phyloP scores from a whole-genome alignment of 306 rosid species.

The Nissolia schottii region DNA sequence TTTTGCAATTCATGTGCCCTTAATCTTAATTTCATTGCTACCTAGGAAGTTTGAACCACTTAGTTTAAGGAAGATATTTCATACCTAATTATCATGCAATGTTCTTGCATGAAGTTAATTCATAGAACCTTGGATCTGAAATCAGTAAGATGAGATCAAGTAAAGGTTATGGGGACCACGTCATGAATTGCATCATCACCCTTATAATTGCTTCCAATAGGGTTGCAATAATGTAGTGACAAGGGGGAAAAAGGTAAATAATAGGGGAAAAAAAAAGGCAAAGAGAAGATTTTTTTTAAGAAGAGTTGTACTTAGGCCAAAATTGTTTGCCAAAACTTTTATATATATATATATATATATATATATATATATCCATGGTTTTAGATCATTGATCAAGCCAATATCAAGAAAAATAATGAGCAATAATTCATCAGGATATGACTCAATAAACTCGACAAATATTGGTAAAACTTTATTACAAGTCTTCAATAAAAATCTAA shows the following conservation, averaged over 20 bases:
- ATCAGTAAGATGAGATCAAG: slow-evolving; percentile 17
- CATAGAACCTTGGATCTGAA: neutral
- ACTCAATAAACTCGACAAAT: too few species aligned
- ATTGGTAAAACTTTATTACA: too few species aligned
- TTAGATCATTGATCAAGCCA: too few species aligned
- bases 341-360: too few species aligned
- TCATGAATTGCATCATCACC: slow-evolving; percentile 37
- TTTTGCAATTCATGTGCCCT: neutral
- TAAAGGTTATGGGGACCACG: slow-evolving; percentile 31
- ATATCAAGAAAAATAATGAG: too few species aligned
- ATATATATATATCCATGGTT: too few species aligned
- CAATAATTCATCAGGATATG: too few species aligned
- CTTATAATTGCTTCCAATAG: slow-evolving; percentile 30
- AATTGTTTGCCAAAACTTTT: too few species aligned
- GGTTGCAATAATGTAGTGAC: slow-evolving; percentile 29
- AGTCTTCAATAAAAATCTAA: too few species aligned
- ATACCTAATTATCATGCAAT: neutral
- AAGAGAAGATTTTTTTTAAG: slow-evolving; percentile 6
- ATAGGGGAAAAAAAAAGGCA: neutral
- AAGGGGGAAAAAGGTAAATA: slow-evolving; percentile 19
- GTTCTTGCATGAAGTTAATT: slow-evolving; percentile 4
- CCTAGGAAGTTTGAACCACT: neutral
- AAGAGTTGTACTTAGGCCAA: slow-evolving; percentile 11
- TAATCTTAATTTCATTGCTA: neutral
- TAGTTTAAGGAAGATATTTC: slow-evolving; percentile 19